Conservation (phyloP, 371 early-diverging fungal genomes). For the Amoeboaphelidium occidentale region DNA sequence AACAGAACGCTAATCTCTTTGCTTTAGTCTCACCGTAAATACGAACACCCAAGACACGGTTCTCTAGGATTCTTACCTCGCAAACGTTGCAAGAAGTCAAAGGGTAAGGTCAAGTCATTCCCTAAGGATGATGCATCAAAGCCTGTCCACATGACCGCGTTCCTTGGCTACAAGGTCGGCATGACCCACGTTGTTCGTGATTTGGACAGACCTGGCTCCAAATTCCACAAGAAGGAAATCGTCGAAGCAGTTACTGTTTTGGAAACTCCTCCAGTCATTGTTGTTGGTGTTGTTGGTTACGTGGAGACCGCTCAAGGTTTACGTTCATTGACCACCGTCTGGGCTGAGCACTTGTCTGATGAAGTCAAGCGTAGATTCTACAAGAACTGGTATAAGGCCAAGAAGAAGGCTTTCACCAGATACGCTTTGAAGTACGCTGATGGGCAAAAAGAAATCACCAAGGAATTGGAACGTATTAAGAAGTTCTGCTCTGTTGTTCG, state of each 20-base stretch:
- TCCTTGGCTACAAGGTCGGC: slow-evolving; percentile 99
- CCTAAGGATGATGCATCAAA: slow-evolving; percentile 91
- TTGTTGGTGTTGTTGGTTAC: slow-evolving; percentile 99
- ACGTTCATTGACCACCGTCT: slow-evolving; percentile 90
- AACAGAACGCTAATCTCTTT: background rate
- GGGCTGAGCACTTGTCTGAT: slow-evolving; percentile 97
- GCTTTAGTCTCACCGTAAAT: slow-evolving; percentile 13
- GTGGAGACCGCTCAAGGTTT: slow-evolving; percentile 95
- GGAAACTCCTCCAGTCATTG: slow-evolving; percentile 94
- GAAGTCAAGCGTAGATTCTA: slow-evolving; percentile 97
- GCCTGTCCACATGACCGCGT: slow-evolving; percentile 95
- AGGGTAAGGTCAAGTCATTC: slow-evolving; percentile 94
- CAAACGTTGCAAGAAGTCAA: slow-evolving; percentile 84
- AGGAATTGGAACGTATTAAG: slow-evolving; percentile 91
- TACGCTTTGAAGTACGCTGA: slow-evolving; percentile 91
- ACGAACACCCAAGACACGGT: slow-evolving; percentile 88
- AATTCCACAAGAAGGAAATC: slow-evolving; percentile 98
- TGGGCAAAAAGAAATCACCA: slow-evolving; percentile 60
- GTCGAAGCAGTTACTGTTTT: slow-evolving; percentile 98
- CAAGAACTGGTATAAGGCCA: slow-evolving; percentile 98
- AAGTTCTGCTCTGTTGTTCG: slow-evolving; percentile 96
- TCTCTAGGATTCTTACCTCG: slow-evolving; percentile 97
- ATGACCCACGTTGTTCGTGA: slow-evolving; percentile 99
- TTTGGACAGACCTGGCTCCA: slow-evolving; percentile 91
- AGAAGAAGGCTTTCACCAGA: slow-evolving; percentile 98